Conservation (phyloP, 208 protist species). For the Trichomonas gallinae region DNA sequence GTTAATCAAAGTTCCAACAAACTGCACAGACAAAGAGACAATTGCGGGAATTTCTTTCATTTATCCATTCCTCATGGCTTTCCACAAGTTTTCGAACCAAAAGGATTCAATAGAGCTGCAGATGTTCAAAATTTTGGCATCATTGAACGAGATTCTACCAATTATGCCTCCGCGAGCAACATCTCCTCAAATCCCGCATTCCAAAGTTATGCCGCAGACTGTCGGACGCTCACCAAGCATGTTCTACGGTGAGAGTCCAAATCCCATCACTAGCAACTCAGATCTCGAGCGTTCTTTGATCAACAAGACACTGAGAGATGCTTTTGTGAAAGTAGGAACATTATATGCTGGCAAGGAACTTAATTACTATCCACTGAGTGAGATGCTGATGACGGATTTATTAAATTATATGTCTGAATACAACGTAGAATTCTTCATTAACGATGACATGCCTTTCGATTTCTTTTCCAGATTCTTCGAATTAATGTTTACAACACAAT, state of each 20-base stretch:
- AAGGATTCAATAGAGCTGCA: too few species aligned
- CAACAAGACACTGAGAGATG: background rate
- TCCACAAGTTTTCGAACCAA: background rate
- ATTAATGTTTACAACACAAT: background rate
- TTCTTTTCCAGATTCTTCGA: background rate
- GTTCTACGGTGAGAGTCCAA: too few species aligned
- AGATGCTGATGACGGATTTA: background rate
- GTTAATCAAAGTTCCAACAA: background rate
- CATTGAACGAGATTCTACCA: too few species aligned
- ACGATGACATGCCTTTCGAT: background rate
- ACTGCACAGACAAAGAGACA: background rate
- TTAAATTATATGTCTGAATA: background rate
- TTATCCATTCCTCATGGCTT: background rate
- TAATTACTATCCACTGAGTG: background rate
- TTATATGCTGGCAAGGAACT: background rate
- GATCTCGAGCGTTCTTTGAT: too few species aligned
- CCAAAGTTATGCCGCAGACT: too few species aligned
- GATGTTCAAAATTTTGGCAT: too few species aligned
- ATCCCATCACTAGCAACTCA: too few species aligned
- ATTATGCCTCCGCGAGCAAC: too few species aligned
- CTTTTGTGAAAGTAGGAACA: background rate
- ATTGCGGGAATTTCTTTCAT: background rate
- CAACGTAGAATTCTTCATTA: background rate
- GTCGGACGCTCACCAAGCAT: too few species aligned
- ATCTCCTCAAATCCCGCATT: too few species aligned